A percentile compares a stretch with the other conserved stretches of the same genome.
These are phyloP conservation scores for Irineochytrium annulatum DNA, from an alignment of 192 early-diverging fungal species.

Conservation along the genomic window DNA sequence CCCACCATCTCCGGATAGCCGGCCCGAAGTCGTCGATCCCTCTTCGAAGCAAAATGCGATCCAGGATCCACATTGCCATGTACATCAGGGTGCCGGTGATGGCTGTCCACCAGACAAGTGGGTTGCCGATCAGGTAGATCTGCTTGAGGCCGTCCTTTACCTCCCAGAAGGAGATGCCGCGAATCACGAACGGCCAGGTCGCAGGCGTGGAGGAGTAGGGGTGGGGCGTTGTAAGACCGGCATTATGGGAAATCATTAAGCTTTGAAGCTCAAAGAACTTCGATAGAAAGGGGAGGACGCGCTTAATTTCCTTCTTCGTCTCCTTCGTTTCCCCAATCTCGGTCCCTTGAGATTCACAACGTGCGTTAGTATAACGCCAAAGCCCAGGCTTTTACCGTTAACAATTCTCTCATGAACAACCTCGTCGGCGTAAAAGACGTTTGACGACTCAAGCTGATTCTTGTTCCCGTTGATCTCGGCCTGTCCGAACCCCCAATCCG, in stretches of 20 bases:
- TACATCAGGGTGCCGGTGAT: constrained; percentile 63
- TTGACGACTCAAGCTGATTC: constrained; percentile 64
- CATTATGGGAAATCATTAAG: constrained; percentile 88
- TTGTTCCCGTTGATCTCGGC: constrained; percentile 94
- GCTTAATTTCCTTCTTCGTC: constrained; percentile 44
- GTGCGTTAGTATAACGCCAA: not conserved
- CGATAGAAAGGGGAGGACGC: constrained; percentile 71
- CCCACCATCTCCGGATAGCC: constrained; percentile 53
- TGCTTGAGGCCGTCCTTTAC: constrained; percentile 69
- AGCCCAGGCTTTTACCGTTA: constrained; percentile 55
- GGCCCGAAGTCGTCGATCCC: constrained; percentile 59
- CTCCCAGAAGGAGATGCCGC: constrained; percentile 92
- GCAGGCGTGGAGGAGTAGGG: constrained; percentile 89
- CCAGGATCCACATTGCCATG: constrained; percentile 57
- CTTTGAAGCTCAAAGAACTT: constrained; percentile 88
- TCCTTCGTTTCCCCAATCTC: constrained; percentile 45
- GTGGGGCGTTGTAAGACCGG: constrained; percentile 81
- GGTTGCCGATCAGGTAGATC: constrained; percentile 91
- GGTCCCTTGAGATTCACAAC: constrained; percentile 16
- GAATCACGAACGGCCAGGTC: constrained; percentile 82
- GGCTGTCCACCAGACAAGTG: constrained; percentile 75
- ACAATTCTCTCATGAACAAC: constrained; percentile 58
- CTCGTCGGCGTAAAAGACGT: constrained; percentile 75
- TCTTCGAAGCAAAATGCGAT: constrained; percentile 68
- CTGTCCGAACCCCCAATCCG: constrained; percentile 85